These are phyloP conservation scores for Monosporascus sp. DNA, from an alignment of 2,329 filamentous ascomycete species.

Conservation along the genomic window DNA sequence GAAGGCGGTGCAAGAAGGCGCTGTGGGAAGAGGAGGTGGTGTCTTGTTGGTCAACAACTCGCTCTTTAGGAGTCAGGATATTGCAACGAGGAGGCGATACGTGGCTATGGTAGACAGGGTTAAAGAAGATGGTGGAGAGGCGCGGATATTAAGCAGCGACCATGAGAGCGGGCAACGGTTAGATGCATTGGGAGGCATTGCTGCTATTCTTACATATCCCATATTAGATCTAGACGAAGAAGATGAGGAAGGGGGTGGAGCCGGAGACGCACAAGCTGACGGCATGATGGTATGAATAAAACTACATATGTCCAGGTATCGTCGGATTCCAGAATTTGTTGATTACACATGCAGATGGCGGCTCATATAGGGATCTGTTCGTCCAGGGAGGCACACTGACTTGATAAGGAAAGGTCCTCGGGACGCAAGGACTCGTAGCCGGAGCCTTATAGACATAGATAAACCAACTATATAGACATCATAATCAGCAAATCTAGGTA, in stretches of 20 bases:
- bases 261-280: constrained; percentile 22
- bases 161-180: constrained; percentile 89
- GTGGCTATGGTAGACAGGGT: constrained; percentile 84
- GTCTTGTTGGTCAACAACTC: constrained; percentile 81
- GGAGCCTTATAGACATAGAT: too few relatives aligned
- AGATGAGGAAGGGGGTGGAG: constrained; percentile 38
- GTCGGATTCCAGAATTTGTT: too few relatives aligned
- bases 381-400: too few relatives aligned
- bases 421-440: too few relatives aligned
- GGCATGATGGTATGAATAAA: constrained; percentile 21
- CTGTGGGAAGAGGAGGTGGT: constrained; percentile 80
- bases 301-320: too few relatives aligned
- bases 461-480: too few relatives aligned
- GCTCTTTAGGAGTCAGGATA: constrained; percentile 77
- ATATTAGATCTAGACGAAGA: constrained; percentile 75
- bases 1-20: constrained; percentile 77
- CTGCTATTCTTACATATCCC: constrained; percentile 86
- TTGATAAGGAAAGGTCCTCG: too few relatives aligned
- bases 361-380: too few relatives aligned
- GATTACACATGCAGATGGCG: too few relatives aligned
- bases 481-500: too few relatives aligned
- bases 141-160: constrained; percentile 82
- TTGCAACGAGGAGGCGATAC: constrained; percentile 71
- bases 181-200: constrained; percentile 79
- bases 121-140: constrained; percentile 79